Base-by-base conservation (phyloP, 2,329 filamentous ascomycete genomes). In the Myriosclerotinia curreyana region DNA sequence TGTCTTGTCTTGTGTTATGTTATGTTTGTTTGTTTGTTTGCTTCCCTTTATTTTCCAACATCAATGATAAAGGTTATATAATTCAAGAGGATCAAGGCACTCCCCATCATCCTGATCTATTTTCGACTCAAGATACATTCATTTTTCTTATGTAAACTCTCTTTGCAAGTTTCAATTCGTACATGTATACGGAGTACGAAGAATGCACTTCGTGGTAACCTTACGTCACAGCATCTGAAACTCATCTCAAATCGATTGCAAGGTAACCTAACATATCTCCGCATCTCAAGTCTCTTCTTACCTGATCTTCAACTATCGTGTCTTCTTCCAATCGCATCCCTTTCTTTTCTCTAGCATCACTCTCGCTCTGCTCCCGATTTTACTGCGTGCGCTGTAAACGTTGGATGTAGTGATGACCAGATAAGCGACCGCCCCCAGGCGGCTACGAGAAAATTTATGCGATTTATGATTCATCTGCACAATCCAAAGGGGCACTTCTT, bases 401-500 rank as follows among this genome's bases (percentile, higher is more conserved):
- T 40, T 54, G 60, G 22, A 49, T 58, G 52, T 49, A 51, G 40
- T 48, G 60, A 50, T 50, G n/a, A 22, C 44, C 44, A 63, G 20
- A 63, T 63, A 58, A 63, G 60, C 60, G 52, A 63, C 52, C 52
- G 52, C 52, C 60, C 60, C 60, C 60, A 54, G 34, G 60, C 60
- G 60, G 17, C 42, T 63, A 63, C 40, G 50, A 28, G 42, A 17
- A 22, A 22, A n/a, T 48, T 50, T 22, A 58, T 58, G 60, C 36
- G 31, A 49, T 56, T 50, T 31, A 49, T 63, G 60, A 50, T 58
- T 63, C 44, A 52, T 48, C 40, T 56, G 60, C 14, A 56, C 38
- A 56, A 56, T 38, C 25, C 34, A n/a, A 38, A 48, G n/a, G n/a
- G 50, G 56, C n/a, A 31, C 25, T 56, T 38, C n/a, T 56, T 44